Evolutionary conservation across 2,329 filamentous ascomycete genomes (phyloP).

Genomic region (Colletotrichum endophyticum): DNA sequence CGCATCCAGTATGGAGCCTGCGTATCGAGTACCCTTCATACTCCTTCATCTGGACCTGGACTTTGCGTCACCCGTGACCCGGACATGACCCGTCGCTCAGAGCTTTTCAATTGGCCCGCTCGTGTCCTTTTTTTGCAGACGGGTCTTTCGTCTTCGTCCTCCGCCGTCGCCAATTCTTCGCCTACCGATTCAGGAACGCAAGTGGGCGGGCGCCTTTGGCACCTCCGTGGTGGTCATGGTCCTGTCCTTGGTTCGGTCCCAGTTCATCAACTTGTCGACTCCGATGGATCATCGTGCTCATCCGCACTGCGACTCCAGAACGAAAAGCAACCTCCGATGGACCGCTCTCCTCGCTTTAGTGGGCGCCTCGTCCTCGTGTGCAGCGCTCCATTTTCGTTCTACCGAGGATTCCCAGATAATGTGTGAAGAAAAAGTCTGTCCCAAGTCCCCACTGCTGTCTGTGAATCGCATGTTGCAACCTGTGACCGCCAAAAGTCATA

Average conservation of each 20-base stretch:
- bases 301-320: background rate
- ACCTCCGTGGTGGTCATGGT: background rate
- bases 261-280: background rate
- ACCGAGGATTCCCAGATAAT: background rate
- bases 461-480: background rate
- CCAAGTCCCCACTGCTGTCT: background rate
- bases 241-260: background rate
- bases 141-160: constrained; percentile 12
- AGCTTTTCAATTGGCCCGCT: background rate
- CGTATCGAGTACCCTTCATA: background rate
- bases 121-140: background rate
- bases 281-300: background rate
- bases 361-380: background rate
- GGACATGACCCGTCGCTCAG: background rate
- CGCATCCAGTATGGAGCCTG: background rate
- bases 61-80: constrained; percentile 8
- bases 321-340: background rate
- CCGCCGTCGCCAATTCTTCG: constrained; percentile 1
- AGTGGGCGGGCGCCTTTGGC: background rate
- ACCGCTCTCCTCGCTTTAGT: background rate
- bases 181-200: constrained; percentile 14
- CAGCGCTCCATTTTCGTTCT: background rate
- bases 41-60: background rate
- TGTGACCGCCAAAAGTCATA: background rate
- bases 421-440: background rate